Percentiles rank a stretch among this genome's conserved stretches.
These are phyloP conservation scores for Entophlyctis luteolus DNA, from an alignment of 192 early-diverging fungal genomes.

Conservation along the genomic window DNA sequence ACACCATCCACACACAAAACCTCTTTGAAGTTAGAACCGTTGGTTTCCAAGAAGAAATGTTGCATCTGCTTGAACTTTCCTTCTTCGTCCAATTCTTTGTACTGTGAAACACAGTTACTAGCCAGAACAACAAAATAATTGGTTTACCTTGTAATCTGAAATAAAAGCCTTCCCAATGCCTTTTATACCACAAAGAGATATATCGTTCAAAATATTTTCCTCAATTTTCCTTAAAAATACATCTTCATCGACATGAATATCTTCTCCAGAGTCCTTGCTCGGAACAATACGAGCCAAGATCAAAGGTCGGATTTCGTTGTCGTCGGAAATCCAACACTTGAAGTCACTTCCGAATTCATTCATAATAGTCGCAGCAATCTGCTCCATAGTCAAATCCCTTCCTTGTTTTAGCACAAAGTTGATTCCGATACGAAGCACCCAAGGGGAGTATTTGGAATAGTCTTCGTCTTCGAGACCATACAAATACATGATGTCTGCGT, in stretches of 20 bases:
- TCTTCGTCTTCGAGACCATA: conserved; percentile 80
- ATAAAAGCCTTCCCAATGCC: conserved; percentile 84
- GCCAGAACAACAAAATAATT: neutral
- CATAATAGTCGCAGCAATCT: conserved; percentile 73
- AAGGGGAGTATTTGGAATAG: conserved; percentile 46
- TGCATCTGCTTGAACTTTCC: conserved; percentile 40
- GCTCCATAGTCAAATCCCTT: conserved; percentile 81
- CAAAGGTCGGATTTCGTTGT: conserved; percentile 83
- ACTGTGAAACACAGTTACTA: conserved; percentile 7
- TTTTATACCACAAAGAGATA: conserved; percentile 83
- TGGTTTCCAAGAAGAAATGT: conserved; percentile 86
- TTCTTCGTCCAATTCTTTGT: conserved; percentile 16
- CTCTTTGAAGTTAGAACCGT: conserved; percentile 85
- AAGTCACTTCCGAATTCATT: conserved; percentile 75
- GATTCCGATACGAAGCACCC: conserved; percentile 56
- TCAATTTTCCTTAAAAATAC: conserved; percentile 84
- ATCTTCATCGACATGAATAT: conserved; percentile 80
- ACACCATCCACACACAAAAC: conserved; percentile 84
- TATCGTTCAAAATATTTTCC: conserved; percentile 77
- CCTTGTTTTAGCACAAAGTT: conserved; percentile 75
- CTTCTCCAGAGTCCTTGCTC: conserved; percentile 62
- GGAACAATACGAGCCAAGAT: conserved; percentile 82
- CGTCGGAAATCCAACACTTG: conserved; percentile 77
- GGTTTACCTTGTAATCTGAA: conserved; percentile 32
- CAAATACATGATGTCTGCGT: conserved; percentile 82